Percentiles rank a stretch among this genome's conserved stretches.
Evolutionary conservation across 768 basidiomycete species (phyloP).

Genomic region (Serendipita indica): DNA sequence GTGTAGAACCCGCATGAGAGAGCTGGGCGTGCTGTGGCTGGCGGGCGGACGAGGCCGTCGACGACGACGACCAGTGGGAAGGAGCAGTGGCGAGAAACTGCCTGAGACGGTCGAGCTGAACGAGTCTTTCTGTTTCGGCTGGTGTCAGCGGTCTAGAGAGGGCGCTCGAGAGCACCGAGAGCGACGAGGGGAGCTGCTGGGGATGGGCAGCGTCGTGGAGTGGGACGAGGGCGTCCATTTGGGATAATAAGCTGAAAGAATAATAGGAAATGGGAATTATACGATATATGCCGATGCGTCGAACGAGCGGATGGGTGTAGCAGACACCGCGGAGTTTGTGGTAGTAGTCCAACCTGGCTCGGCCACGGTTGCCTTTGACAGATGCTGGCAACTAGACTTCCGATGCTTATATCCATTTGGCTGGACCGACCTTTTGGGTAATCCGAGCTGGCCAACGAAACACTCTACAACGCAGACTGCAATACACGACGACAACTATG

Average conservation of each 20-base stretch:
- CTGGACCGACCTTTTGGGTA: too few species aligned
- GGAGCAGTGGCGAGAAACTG: conserved; percentile 81
- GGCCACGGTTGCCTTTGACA: too few species aligned
- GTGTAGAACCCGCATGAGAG: conserved; percentile 24
- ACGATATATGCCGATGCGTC: conserved; percentile 1
- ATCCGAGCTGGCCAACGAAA: too few species aligned
- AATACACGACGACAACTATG: too few species aligned
- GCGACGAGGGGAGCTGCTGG: not conserved
- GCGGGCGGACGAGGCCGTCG: conserved; percentile 24
- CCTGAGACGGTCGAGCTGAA: conserved; percentile 71
- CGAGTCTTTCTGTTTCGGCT: conserved; percentile 52
- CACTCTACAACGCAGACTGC: too few species aligned
- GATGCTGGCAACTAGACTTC: too few species aligned
- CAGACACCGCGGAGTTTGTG: too few species aligned
- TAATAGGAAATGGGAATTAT: not conserved
- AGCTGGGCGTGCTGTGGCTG: conserved; percentile 4
- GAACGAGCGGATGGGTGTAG: not conserved
- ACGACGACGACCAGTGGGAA: conserved; percentile 38
- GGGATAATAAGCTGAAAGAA: not conserved
- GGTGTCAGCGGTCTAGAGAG: conserved; percentile 38
- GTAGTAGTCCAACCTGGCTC: too few species aligned
- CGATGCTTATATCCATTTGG: too few species aligned
- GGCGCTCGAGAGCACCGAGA: not conserved
- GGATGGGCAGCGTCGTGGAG: not conserved
- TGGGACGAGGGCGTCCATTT: not conserved